A percentile compares a stretch with the other conserved stretches of the same genome.
phyloP scores from a whole-genome alignment of 441 rosid genomes.

The Euphorbia schlechtendalii region DNA sequence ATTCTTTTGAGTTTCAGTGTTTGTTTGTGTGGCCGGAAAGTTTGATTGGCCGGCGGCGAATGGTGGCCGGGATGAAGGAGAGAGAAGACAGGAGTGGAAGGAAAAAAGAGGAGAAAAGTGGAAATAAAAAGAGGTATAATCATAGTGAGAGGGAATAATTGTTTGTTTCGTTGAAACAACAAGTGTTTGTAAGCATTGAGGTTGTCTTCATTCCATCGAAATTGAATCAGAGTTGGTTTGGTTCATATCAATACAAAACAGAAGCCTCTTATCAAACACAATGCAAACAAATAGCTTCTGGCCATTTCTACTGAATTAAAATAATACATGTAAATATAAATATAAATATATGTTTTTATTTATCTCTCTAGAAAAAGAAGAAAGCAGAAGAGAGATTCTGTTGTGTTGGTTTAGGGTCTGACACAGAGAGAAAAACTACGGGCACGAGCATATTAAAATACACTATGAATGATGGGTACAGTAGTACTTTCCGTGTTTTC shows the following conservation, averaged over 20 bases:
- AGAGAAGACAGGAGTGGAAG: slow-evolving; percentile 34
- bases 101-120: slow-evolving; percentile 32
- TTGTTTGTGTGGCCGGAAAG: slow-evolving; percentile 42
- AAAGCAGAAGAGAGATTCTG: slow-evolving; percentile 19
- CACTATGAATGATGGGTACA: slow-evolving; percentile 18
- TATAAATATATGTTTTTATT: too few species aligned
- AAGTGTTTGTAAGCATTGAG: slow-evolving; percentile 40
- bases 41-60: slow-evolving; percentile 35
- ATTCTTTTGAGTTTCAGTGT: slow-evolving; percentile 39
- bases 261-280: slow-evolving; percentile 19
- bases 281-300: slow-evolving; percentile 7
- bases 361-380: background rate
- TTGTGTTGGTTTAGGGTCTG: slow-evolving; percentile 36
- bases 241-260: slow-evolving; percentile 41
- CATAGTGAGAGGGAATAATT: slow-evolving; percentile 14
- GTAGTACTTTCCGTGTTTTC: slow-evolving; percentile 20
- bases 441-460: slow-evolving; percentile 34
- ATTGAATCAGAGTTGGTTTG: too few species aligned
- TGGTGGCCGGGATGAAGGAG: slow-evolving; percentile 23
- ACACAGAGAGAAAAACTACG: slow-evolving; percentile 29
- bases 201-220: slow-evolving; percentile 39
- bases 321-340: slow-evolving; percentile 20
- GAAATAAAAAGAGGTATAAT: slow-evolving; percentile 35
- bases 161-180: slow-evolving; percentile 26
- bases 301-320: slow-evolving; percentile 22